A percentile compares a stretch with the other conserved stretches of the same genome.
phyloP scores from a whole-genome alignment of 2,329 filamentous ascomycete species.

The Pseudogymnoascus destructans region DNA sequence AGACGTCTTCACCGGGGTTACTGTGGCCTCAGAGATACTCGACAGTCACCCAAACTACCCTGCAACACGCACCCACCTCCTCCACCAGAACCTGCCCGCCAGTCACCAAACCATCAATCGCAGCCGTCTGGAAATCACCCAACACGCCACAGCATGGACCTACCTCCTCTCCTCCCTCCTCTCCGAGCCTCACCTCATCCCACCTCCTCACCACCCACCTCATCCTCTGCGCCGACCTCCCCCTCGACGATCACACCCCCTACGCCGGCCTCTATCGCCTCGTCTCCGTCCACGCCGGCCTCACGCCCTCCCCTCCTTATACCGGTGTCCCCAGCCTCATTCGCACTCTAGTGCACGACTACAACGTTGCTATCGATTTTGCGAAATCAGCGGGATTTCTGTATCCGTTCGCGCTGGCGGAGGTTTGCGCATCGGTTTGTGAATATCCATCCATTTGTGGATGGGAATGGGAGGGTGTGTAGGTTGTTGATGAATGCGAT shows the following conservation, averaged over 20 bases:
- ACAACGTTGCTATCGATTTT: conserved; percentile 14
- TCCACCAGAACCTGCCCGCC: not conserved
- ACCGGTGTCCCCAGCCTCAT: conserved; percentile 20
- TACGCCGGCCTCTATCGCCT: conserved; percentile 12
- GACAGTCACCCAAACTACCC: not conserved
- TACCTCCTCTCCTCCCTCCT: conserved; percentile 16
- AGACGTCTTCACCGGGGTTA: not conserved
- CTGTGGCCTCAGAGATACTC: not conserved
- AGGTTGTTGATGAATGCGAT: conserved; percentile 29
- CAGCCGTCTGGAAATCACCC: conserved; percentile 5
- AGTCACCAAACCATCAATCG: not conserved
- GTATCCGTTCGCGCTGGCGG: conserved; percentile 21
- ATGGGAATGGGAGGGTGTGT: conserved; percentile 30
- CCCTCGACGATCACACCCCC: conserved; percentile 11
- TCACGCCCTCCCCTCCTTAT: conserved; percentile 16
- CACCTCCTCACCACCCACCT: conserved; percentile 20
- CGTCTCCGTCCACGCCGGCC: not conserved
- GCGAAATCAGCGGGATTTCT: conserved; percentile 10
- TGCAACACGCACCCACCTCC: not conserved
- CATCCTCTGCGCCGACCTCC: conserved; percentile 16
- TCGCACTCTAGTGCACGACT: conserved; percentile 15
- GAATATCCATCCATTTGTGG: conserved; percentile 30
- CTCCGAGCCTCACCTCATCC: conserved; percentile 14
- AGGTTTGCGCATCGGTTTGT: conserved; percentile 26
- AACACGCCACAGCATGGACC: conserved; percentile 12